phyloP scores from a whole-genome alignment of 83 land plant genomes.

The Picea abies region DNA sequence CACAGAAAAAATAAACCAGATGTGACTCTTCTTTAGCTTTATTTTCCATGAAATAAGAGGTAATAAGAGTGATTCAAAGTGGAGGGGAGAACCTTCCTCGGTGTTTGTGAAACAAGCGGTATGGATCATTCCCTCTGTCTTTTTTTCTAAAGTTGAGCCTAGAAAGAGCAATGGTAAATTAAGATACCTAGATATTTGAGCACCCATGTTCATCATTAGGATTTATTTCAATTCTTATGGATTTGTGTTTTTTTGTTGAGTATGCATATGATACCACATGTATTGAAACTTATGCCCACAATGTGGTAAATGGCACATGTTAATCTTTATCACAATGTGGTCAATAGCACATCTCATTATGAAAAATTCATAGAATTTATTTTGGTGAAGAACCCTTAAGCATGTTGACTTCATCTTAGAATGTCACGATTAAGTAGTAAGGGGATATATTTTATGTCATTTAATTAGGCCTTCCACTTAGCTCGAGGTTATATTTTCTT shows the following conservation, averaged over 20 bases:
- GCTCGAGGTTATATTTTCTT: too few relatives aligned
- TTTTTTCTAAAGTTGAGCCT: neutral
- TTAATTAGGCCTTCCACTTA: too few relatives aligned
- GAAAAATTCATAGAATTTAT: too few relatives aligned
- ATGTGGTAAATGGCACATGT: neutral
- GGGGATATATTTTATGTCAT: too few relatives aligned
- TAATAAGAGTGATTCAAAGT: conserved; percentile 45
- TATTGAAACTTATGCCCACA: neutral
- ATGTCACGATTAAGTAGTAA: too few relatives aligned
- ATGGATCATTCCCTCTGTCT: conserved; percentile 3
- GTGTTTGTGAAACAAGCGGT: conserved; percentile 59
- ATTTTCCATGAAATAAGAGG: conserved; percentile 13
- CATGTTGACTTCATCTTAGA: too few relatives aligned
- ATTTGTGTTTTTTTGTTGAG: neutral
- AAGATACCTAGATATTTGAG: neutral
- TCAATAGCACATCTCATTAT: too few relatives aligned
- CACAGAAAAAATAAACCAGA: neutral
- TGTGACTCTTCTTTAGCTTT: neutral
- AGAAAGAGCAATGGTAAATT: neutral
- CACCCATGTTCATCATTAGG: neutral
- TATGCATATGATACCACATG: neutral
- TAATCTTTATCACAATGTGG: neutral
- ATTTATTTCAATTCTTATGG: neutral
- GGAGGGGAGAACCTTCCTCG: conserved; percentile 45
- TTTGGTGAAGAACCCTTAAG: too few relatives aligned